Evolutionary conservation across 139 green algal genomes (phyloP), one percentile per base, ranked within the genome.

Genomic region (Pedinophyceae sp.): DNA sequence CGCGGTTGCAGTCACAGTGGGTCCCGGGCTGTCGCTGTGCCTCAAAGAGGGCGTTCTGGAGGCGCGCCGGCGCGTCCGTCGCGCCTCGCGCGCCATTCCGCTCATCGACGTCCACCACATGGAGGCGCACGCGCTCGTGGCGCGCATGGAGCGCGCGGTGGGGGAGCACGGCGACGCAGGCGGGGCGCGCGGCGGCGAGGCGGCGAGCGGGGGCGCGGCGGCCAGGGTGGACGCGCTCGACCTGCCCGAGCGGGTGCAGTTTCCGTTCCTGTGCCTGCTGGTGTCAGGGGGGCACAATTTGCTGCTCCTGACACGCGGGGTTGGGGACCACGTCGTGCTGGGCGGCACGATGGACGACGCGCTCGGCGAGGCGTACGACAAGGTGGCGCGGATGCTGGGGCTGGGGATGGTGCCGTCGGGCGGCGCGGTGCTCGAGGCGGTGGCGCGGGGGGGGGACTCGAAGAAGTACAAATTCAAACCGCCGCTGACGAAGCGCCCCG

Each of bases 71-170:
- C 48, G n/a, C 98, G 15, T 74, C 83, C 0, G 52, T 63, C 0
- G 10, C 54, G 22, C 61, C 85, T 61, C 27, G 52, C n/a, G n/a
- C n/a, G n/a, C n/a, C 2, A 51, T 94, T 17, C 81, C 82, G 1
- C 57, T 98, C 0, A 66, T 98, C 5, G 63, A 68, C 4, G 75
- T 97, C 15, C 91, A 98, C 57, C 91, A 98, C 69, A 95, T 98
- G 88, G 91, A 98, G 72, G 91, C 89, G 2, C 91, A 98, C 59
- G 79, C 85, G 0, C 68, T 98, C n/a, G 78, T 97, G 23, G 83
- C 83, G 0, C 60, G 86, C 4, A 39, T 83, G 62, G 43, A 50
- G 41, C 27, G 30, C 30, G 22, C 3, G 47, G 1, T 29, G 27
- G 4, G 24, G n/a, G 27, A 40, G 40, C 38, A 54, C 30, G 23